Evolutionary conservation across 2,329 filamentous ascomycete species (phyloP).

Genomic region (Penicillium sp.): DNA sequence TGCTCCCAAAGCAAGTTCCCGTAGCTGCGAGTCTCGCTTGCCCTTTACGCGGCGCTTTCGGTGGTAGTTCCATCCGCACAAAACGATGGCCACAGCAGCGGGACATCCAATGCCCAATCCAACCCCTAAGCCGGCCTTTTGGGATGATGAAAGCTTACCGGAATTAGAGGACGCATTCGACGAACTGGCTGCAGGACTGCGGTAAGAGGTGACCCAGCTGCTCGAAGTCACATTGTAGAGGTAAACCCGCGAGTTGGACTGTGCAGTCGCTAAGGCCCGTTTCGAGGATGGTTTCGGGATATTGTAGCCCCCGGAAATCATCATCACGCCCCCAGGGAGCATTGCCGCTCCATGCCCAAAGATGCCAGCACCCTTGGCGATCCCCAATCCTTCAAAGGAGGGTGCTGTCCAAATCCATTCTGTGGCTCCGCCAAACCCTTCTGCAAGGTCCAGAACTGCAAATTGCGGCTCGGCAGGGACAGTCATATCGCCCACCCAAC

Average conservation of each 20-base stretch:
- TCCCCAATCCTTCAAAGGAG: constrained; percentile 37
- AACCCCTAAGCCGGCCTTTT: constrained; percentile 60
- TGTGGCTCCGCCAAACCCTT: constrained; percentile 61
- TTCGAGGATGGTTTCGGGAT: constrained; percentile 46
- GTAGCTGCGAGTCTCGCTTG: constrained; percentile 54
- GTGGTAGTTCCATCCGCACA: constrained; percentile 52
- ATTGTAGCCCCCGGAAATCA: constrained; percentile 58
- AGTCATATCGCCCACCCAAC: constrained; percentile 82
- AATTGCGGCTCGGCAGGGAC: constrained; percentile 80
- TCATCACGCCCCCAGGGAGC: constrained; percentile 61
- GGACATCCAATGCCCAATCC: constrained; percentile 64
- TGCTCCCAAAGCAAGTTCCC: constrained; percentile 51
- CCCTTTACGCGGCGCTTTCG: constrained; percentile 46
- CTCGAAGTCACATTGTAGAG: constrained; percentile 63
- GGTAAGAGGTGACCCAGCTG: constrained; percentile 58
- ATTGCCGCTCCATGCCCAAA: constrained; percentile 63
- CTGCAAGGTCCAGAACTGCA: constrained; percentile 70
- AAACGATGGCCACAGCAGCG: constrained; percentile 47
- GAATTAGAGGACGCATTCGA: constrained; percentile 12
- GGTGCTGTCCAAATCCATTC: constrained; percentile 48
- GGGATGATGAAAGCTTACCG: constrained; percentile 30
- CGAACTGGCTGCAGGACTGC: constrained; percentile 39
- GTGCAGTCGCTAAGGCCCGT: constrained; percentile 31
- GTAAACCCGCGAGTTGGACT: constrained; percentile 48
- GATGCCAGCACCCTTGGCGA: constrained; percentile 48